phyloP scores from a whole-genome alignment of 495 filamentous ascomycete genomes.

The Penicillium riverlandense region DNA sequence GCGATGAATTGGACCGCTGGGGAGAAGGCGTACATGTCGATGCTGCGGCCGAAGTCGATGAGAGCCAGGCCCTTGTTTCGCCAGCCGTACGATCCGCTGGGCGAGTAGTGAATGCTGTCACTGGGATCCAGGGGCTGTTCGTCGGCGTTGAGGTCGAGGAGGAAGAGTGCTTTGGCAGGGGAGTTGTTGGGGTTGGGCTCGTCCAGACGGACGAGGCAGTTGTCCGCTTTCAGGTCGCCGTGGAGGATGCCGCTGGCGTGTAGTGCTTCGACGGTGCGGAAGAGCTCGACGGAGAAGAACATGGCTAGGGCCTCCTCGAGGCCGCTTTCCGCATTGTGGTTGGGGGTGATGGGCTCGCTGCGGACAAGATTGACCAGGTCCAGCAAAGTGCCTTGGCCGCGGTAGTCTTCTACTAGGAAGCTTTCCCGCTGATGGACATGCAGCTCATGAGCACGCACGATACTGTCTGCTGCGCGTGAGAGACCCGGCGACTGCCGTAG shows the following conservation, averaged over 20 bases:
- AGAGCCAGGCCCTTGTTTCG: constrained; percentile 67
- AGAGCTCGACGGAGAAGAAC: constrained; percentile 90
- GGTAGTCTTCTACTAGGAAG: constrained; percentile 82
- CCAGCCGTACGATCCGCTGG: constrained; percentile 74
- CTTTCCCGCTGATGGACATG: constrained; percentile 82
- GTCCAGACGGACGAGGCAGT: constrained; percentile 83
- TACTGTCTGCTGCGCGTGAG: constrained; percentile 60
- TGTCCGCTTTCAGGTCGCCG: constrained; percentile 92
- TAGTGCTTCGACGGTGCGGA: constrained; percentile 82
- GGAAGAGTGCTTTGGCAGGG: constrained; percentile 15
- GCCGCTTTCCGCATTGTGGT: constrained; percentile 45
- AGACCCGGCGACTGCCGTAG: constrained; percentile 41
- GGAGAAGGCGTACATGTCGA: constrained; percentile 83
- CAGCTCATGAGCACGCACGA: constrained; percentile 77
- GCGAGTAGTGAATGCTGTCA: constrained; percentile 49
- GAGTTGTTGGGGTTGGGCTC: constrained; percentile 18
- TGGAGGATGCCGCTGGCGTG: constrained; percentile 77
- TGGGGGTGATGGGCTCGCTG: constrained; percentile 46
- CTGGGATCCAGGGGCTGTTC: constrained; percentile 35
- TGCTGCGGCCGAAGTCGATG: constrained; percentile 91
- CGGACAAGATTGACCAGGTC: constrained; percentile 85
- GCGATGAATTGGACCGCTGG: constrained; percentile 81
- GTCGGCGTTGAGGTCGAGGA: constrained; percentile 31
- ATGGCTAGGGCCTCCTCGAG: constrained; percentile 87
- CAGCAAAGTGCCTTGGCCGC: constrained; percentile 84